phyloP scores from a whole-genome alignment of 2,329 filamentous ascomycete species.

The Hymenoscyphus fraxineus region DNA sequence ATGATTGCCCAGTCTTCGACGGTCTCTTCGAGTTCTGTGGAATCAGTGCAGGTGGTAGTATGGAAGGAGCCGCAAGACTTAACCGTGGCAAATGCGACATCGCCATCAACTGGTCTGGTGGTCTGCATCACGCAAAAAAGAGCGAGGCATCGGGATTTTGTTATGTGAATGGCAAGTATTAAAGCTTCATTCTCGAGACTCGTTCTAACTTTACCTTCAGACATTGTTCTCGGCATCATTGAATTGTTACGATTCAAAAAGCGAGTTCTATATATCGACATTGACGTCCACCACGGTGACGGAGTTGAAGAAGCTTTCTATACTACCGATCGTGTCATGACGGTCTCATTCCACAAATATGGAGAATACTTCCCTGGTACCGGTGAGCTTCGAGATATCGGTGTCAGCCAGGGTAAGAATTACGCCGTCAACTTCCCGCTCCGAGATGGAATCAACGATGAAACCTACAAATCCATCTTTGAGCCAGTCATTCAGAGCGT shows the following conservation, averaged over 20 bases:
- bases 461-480: conserved; percentile 86
- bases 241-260: conserved; percentile 87
- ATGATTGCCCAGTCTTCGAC: conserved; percentile 96
- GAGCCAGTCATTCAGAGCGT: conserved; percentile 83
- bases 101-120: conserved; percentile 97
- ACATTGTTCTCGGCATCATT: conserved; percentile 93
- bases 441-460: conserved; percentile 86
- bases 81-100: conserved; percentile 93
- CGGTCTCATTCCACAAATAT: conserved; percentile 93
- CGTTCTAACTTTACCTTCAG: conserved; percentile 51
- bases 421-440: conserved; percentile 90
- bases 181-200: background rate
- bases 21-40: conserved; percentile 96
- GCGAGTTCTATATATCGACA: conserved; percentile 96
- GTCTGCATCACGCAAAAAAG: conserved; percentile 96
- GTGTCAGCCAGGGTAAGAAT: conserved; percentile 82
- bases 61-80: conserved; percentile 87
- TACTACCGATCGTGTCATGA: conserved; percentile 89
- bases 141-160: conserved; percentile 95
- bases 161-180: conserved; percentile 79
- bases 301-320: conserved; percentile 93
- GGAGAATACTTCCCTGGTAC: conserved; percentile 95
- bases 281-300: conserved; percentile 91
- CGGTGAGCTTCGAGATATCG: conserved; percentile 80
- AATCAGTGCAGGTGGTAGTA: conserved; percentile 87